Evolutionary conservation across 805 yeast genomes (phyloP), one percentile per base, ranked within the genome.

Genomic region (Priceomyces carsonii): DNA sequence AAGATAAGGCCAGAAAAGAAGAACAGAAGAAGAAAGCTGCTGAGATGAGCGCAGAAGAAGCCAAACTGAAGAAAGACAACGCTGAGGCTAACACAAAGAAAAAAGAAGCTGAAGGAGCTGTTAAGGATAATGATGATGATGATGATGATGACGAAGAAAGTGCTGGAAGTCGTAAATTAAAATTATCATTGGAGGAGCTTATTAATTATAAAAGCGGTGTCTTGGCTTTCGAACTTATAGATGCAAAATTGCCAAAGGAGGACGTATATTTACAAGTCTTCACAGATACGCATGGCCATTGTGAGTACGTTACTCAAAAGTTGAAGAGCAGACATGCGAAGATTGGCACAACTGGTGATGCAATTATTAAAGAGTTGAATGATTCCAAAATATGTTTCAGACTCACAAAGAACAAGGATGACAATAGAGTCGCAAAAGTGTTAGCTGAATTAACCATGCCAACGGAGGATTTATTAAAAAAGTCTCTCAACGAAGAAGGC

Each of bases 201-300:
- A 42, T 75, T 13, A 68, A 73, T 18, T 73, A 76, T 53, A 73
- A 77, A 39, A 71, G 87, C 16, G 99, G 99, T 67, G 80, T 89
- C 13, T 67, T 90, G 33, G 84, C 83, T 1, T 75, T 71, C 48
- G 79, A 85, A 32, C 56, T 93, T 24, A 49, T 79, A 17, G 80
- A 78, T 25, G 87, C 85, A 36, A 69, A 65, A 24, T 57, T 79
- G 29, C 60, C 74, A 27, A 71, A 75, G 36, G 69, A 66, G n/a
- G 79, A 77, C 39, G 73, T 79, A 12, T 84, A 75, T 43, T 63
- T 93, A 15, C 95, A 89, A 57, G 75, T 80, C 0, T 85, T 76
- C 57, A 82, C 86, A 49, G 97, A 93, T 61, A 80, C 78, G 48
- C 75, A 68, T 42, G 85, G 89, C 3, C 80, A 78, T 57, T 70